Base-by-base conservation (phyloP, 768 basidiomycete genomes). In the Tulasnella sp. region DNA sequence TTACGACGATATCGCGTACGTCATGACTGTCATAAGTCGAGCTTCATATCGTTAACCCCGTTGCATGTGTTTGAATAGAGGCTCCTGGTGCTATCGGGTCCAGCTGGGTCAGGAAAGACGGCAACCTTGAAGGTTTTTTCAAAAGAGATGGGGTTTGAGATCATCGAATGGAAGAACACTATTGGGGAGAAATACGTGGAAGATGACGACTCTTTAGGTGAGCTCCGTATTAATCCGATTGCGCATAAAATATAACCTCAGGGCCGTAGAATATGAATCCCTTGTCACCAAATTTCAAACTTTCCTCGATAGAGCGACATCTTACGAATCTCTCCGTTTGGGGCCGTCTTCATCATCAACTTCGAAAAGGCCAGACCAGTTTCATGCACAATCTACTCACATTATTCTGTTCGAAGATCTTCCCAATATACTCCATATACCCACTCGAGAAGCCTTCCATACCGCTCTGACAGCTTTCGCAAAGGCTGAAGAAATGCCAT, bases 91-190 rank as follows among this genome's bases (percentile, higher is more conserved):
- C 66, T 99, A 9, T 84, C 85, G 2, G 93, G 93, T 1, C 87
- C 89, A 0, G 81, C 93, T 6, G 93, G 93, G 1, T 77, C 79
- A 0, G 93, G 78, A 0, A 99, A 99, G 69, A 95, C 93, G 0
- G 75, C 90, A 0, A 88, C 88, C 0, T 58, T 98, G 2, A 75
- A 77, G 24, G 74, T 90, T 2, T 67, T 99, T 19, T 72, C 86
- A 0, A 67, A 66, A 13, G 87, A 92, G 59, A 65, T 92, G 58
- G 76, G 71, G 2, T 77, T 86, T 47, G 83, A 91, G 44, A 72
- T 95, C 31, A 60, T 89, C 20, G 93, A 99, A 61, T 96, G 91
- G 88, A 69, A 74, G 39, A 87, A 83, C 61, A 66, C 75, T 0
- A 69, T 75, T 49, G 79, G 76, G 39, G 82, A 83, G 41, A 62